Conservation (phyloP, 106 monocot species). For the Hemerocallis citrina region DNA sequence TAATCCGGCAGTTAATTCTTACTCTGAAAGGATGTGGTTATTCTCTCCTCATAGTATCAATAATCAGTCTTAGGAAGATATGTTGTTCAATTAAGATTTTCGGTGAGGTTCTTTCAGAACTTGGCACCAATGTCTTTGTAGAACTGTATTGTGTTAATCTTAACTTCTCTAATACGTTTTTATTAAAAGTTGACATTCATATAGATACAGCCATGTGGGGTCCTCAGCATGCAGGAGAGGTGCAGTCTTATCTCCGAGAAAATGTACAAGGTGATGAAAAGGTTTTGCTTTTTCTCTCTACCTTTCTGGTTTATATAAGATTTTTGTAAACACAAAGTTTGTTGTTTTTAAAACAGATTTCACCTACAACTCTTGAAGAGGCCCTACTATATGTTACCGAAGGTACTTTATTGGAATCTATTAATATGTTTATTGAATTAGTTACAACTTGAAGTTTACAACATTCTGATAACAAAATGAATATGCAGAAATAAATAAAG, state of each 20-base stretch:
- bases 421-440: no score
- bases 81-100: not conserved
- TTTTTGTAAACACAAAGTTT: not conserved
- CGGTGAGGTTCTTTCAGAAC: constrained; percentile 1
- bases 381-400: constrained; percentile 4
- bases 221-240: constrained; percentile 41
- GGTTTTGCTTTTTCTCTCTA: not conserved
- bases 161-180: not conserved
- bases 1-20: no score
- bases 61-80: not conserved
- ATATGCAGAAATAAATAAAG: no score
- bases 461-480: no score
- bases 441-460: no score
- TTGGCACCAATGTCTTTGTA: not conserved
- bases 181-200: not conserved
- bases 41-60: not conserved
- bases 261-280: constrained; percentile 40
- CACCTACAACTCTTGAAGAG: constrained; percentile 29
- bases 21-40: no score
- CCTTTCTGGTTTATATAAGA: not conserved
- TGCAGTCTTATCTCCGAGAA: constrained; percentile 38
- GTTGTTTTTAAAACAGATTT: constrained; percentile 29
- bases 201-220: constrained; percentile 42
- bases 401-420: not conserved
- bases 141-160: not conserved